Conservation (phyloP, 495 filamentous ascomycete species). For the Glutinoglossum americanum region DNA sequence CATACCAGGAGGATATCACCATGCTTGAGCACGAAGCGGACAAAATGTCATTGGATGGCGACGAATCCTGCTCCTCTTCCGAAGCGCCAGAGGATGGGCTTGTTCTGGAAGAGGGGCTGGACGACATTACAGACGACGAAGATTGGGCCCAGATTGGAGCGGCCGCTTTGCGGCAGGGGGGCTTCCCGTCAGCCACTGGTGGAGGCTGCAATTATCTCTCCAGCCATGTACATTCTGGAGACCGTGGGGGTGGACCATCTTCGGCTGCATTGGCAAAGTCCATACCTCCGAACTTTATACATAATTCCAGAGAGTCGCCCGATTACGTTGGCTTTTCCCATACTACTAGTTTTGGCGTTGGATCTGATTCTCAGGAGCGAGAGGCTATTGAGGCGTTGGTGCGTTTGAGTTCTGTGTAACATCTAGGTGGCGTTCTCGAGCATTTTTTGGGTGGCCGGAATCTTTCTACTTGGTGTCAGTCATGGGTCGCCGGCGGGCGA, state of each 20-base stretch:
- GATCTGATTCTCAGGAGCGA: slow-evolving; percentile 43
- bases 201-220: slow-evolving; percentile 16
- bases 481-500: not conserved
- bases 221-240: slow-evolving; percentile 23
- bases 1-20: slow-evolving; percentile 26
- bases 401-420: slow-evolving; percentile 70
- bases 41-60: slow-evolving; percentile 85
- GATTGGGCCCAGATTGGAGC: slow-evolving; percentile 89
- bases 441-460: slow-evolving; percentile 3
- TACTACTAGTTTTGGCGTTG: not conserved
- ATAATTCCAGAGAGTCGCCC: slow-evolving; percentile 11
- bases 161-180: slow-evolving; percentile 56
- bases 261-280: slow-evolving; percentile 21
- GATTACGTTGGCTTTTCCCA: slow-evolving; percentile 1
- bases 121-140: slow-evolving; percentile 86
- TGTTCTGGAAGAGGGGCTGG: slow-evolving; percentile 37
- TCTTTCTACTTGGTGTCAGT: not conserved
- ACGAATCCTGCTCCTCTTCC: slow-evolving; percentile 49
- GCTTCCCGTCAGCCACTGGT: slow-evolving; percentile 21
- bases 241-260: slow-evolving; percentile 22
- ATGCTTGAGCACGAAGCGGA: slow-evolving; percentile 79
- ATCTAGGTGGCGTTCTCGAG: not conserved
- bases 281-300: slow-evolving; percentile 19
- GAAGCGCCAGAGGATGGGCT: slow-evolving; percentile 41
- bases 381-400: slow-evolving; percentile 71